Conservation (phyloP, 768 basidiomycete genomes). For the Collybia nuda region DNA sequence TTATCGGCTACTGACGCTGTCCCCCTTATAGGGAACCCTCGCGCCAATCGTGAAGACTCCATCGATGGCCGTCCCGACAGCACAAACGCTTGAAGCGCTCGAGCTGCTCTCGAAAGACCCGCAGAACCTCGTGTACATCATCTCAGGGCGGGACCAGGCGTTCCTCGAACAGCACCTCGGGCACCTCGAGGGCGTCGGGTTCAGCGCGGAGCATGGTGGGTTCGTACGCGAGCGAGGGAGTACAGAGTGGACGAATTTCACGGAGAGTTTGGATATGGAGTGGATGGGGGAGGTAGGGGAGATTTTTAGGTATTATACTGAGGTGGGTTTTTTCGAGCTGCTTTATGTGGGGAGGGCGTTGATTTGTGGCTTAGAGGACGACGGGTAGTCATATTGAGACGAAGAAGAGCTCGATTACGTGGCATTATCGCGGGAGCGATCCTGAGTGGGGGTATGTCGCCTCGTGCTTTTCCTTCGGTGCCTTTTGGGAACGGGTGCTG, state of each 20-base stretch:
- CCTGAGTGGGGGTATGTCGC: slow-evolving; percentile 92
- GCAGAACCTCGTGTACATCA: slow-evolving; percentile 92
- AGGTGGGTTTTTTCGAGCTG: slow-evolving; percentile 44
- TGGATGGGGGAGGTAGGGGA: slow-evolving; percentile 97
- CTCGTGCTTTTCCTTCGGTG: neutral
- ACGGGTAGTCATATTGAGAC: slow-evolving; percentile 95
- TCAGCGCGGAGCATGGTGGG: slow-evolving; percentile 95
- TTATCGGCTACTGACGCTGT: slow-evolving; percentile 6
- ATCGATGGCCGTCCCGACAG: slow-evolving; percentile 80
- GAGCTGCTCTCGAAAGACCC: slow-evolving; percentile 74
- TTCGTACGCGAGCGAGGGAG: slow-evolving; percentile 79
- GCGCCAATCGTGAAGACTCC: slow-evolving; percentile 96
- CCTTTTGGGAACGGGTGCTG: too few relatives aligned
- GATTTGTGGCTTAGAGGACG: slow-evolving; percentile 56
- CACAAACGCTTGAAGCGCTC: slow-evolving; percentile 73
- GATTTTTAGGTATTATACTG: slow-evolving; percentile 95
- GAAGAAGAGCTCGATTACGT: slow-evolving; percentile 97
- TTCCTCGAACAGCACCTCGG: slow-evolving; percentile 94
- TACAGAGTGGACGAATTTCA: slow-evolving; percentile 81
- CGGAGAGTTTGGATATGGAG: slow-evolving; percentile 90
- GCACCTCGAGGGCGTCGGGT: slow-evolving; percentile 77
- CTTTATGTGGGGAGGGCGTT: neutral
- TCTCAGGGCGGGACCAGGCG: slow-evolving; percentile 90
- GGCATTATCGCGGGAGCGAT: slow-evolving; percentile 93
- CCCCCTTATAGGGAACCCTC: slow-evolving; percentile 73